Evolutionary conservation across 805 yeast species (phyloP).

Genomic region (Starmerella floris): DNA sequence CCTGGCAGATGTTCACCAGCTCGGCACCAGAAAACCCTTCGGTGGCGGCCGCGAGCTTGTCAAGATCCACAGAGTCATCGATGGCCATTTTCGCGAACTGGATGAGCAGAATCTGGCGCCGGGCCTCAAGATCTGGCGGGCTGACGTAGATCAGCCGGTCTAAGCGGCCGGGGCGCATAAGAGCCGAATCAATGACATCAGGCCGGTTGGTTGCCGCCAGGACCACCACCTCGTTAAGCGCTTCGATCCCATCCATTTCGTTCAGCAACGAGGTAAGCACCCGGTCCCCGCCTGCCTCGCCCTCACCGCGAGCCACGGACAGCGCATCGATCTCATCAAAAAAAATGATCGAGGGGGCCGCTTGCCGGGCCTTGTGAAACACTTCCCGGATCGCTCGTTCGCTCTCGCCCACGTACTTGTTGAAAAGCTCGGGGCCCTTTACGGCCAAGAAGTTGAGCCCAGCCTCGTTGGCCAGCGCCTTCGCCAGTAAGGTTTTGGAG

Average conservation of each 20-base stretch:
- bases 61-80: conserved; percentile 37
- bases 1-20: conserved; percentile 80
- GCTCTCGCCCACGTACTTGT: conserved; percentile 91
- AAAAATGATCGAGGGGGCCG: conserved; percentile 85
- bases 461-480: conserved; percentile 89
- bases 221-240: conserved; percentile 79
- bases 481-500: conserved; percentile 87
- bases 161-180: conserved; percentile 87
- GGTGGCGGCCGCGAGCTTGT: conserved; percentile 44
- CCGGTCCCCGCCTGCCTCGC: conserved; percentile 56
- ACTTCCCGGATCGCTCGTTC: conserved; percentile 89
- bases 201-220: conserved; percentile 97
- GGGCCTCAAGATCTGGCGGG: conserved; percentile 77
- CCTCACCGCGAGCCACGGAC: conserved; percentile 53
- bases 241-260: conserved; percentile 96
- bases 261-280: conserved; percentile 82
- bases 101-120: conserved; percentile 63
- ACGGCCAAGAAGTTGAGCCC: conserved; percentile 89
- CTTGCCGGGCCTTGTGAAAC: conserved; percentile 85
- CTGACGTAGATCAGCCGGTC: conserved; percentile 87
- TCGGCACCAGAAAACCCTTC: conserved; percentile 97
- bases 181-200: conserved; percentile 80
- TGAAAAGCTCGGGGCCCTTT: conserved; percentile 92
- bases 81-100: conserved; percentile 54
- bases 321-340: conserved; percentile 96